Conservation (phyloP, 495 filamentous ascomycete species). For the Tuber umbilicatum region DNA sequence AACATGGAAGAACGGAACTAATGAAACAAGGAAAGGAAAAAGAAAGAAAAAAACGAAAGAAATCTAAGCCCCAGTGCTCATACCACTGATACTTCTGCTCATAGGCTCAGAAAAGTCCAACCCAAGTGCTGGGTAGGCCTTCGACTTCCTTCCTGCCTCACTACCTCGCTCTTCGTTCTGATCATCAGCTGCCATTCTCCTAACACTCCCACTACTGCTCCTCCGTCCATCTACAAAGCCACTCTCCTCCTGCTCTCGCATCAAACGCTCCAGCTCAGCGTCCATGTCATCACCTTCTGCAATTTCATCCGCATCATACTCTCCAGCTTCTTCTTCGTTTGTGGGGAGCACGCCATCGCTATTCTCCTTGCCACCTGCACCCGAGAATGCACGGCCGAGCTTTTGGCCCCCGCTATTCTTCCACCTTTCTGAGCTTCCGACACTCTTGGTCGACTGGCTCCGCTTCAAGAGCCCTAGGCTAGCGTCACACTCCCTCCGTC, state of each 20-base stretch:
- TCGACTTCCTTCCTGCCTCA: conserved; percentile 24
- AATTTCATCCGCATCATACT: conserved; percentile 30
- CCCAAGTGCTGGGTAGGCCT: conserved; percentile 35
- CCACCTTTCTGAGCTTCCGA: conserved; percentile 49
- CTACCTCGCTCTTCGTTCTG: conserved; percentile 16
- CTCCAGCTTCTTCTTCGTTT: conserved; percentile 36
- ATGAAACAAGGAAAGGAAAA: conserved; percentile 4
- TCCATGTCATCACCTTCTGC: conserved; percentile 29
- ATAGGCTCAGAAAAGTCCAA: conserved; percentile 33
- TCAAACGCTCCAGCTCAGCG: conserved; percentile 30
- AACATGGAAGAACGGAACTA: not conserved
- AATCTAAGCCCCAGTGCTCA: conserved; percentile 30
- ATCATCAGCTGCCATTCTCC: conserved; percentile 22
- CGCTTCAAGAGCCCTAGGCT: conserved; percentile 53
- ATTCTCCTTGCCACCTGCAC: conserved; percentile 46
- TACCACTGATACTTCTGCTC: conserved; percentile 31
- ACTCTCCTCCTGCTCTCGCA: conserved; percentile 30
- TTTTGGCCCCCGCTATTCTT: conserved; percentile 70
- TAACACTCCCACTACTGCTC: conserved; percentile 33
- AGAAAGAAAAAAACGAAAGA: conserved; percentile 10
- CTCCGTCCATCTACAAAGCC: conserved; percentile 25
- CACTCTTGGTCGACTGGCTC: conserved; percentile 65
- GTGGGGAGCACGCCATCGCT: conserved; percentile 48
- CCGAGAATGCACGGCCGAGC: conserved; percentile 43
- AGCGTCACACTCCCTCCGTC: conserved; percentile 44